A percentile compares a stretch with the other conserved stretches of the same genome.
Conservation (phyloP, 2,329 filamentous ascomycete genomes). For the Talaromyces sp. region DNA sequence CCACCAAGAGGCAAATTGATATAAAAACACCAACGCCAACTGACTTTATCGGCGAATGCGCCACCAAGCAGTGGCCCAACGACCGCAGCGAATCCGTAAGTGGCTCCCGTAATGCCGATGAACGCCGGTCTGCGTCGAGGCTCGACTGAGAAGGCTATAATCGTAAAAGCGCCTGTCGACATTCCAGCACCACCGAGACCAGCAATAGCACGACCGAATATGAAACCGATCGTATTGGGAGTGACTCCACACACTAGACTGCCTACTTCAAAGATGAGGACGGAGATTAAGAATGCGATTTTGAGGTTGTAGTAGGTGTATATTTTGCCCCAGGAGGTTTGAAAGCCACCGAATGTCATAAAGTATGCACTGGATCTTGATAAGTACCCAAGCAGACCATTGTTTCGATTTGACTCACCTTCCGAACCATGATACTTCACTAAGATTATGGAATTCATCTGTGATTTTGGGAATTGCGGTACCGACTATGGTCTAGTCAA, state of each 20-base stretch:
- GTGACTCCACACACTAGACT: conserved; percentile 27
- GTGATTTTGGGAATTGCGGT: conserved; percentile 19
- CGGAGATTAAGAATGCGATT: conserved; percentile 19
- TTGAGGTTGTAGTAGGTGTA: conserved; percentile 11
- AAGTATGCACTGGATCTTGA: conserved; percentile 1
- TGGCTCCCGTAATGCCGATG: conserved; percentile 27
- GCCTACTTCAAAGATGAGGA: conserved; percentile 29
- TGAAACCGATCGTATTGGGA: conserved; percentile 23
- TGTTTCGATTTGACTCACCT: neutral
- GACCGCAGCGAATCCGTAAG: conserved; percentile 20
- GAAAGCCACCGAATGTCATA: conserved; percentile 11
- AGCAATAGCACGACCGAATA: conserved; percentile 28
- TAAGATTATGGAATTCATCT: conserved; percentile 6
- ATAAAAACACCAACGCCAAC: conserved; percentile 55
- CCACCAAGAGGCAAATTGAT: conserved; percentile 47
- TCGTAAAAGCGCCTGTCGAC: conserved; percentile 43
- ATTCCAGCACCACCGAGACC: conserved; percentile 30
- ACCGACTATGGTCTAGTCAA: conserved; percentile 8
- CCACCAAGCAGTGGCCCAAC: conserved; percentile 44
- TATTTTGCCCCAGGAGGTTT: conserved; percentile 11
- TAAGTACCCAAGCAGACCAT: neutral
- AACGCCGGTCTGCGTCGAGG: conserved; percentile 31
- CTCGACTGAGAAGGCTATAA: conserved; percentile 29
- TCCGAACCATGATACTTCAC: conserved; percentile 12
- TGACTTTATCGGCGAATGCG: conserved; percentile 19